These are phyloP conservation scores for Trichocladium antarcticum DNA, from an alignment of 495 filamentous ascomycete species.

Conservation along the genomic window DNA sequence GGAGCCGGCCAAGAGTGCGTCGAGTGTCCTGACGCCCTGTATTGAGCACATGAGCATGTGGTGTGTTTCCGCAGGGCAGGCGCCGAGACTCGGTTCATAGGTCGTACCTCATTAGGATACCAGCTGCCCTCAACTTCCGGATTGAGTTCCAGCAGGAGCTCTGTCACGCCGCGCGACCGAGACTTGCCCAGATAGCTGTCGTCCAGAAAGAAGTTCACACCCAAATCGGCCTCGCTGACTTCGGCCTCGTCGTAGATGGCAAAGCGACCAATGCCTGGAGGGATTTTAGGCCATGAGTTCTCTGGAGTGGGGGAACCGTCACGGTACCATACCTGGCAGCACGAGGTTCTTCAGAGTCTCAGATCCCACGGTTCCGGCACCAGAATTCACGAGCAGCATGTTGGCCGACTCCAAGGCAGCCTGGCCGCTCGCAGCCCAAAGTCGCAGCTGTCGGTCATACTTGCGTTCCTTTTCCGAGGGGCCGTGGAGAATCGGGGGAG, in stretches of 20 bases:
- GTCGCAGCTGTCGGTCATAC: constrained; percentile 89
- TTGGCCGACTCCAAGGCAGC: constrained; percentile 80
- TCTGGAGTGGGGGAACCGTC: no score
- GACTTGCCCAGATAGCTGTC: constrained; percentile 62
- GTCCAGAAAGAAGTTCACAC: constrained; percentile 94
- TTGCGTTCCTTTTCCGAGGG: constrained; percentile 82
- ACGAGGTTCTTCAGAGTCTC: constrained; percentile 96
- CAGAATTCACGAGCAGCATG: constrained; percentile 77
- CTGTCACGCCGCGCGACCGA: constrained; percentile 67
- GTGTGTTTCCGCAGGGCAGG: not conserved
- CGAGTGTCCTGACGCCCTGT: constrained; percentile 15
- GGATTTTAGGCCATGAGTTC: not conserved
- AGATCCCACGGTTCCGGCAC: constrained; percentile 70
- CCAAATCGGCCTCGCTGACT: constrained; percentile 73
- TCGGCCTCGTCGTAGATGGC: constrained; percentile 74
- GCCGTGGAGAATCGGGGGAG: constrained; percentile 44
- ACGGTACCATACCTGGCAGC: constrained; percentile 52
- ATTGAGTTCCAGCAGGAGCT: constrained; percentile 76
- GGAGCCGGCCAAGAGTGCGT: constrained; percentile 36
- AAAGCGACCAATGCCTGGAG: constrained; percentile 74
- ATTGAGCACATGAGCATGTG: constrained; percentile 11
- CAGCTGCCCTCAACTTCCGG: constrained; percentile 78
- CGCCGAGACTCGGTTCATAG: not conserved
- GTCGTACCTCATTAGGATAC: constrained; percentile 36
- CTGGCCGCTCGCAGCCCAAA: constrained; percentile 93